These are phyloP conservation scores for Drosera spatulata DNA, from an alignment of 179 eudicot genomes.

Conservation along the genomic window DNA sequence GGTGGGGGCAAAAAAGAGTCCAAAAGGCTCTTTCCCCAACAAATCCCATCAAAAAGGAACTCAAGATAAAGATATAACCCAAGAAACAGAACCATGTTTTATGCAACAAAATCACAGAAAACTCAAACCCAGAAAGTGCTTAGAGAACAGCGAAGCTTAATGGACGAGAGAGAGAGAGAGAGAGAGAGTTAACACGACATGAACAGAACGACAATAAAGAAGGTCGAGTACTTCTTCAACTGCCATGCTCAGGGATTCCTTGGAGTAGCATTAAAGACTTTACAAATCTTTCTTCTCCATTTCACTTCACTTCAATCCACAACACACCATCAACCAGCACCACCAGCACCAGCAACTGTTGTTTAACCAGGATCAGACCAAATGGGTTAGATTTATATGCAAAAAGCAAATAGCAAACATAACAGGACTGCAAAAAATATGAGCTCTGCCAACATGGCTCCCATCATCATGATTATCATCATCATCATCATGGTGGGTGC, in stretches of 20 bases:
- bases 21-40: background rate
- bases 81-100: conserved; percentile 1
- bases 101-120: background rate
- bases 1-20: too few species aligned
- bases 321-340: background rate
- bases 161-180: conserved; percentile 19
- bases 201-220: conserved; percentile 35
- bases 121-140: too few species aligned
- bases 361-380: conserved; percentile 2
- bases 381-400: conserved; percentile 13
- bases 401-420: conserved; percentile 3
- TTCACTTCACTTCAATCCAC: conserved; percentile 4
- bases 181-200: conserved; percentile 7
- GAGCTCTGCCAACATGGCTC: conserved; percentile 21
- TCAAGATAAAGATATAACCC: background rate
- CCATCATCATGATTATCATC: conserved; percentile 29
- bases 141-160: conserved; percentile 29
- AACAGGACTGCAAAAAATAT: conserved; percentile 8
- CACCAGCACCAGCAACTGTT: conserved; percentile 6
- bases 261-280: conserved; percentile 98
- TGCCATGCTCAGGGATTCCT: conserved; percentile 87
- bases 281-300: conserved; percentile 6
- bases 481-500: conserved; percentile 19
- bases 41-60: background rate
- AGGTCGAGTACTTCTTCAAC: conserved; percentile 53